These are phyloP conservation scores for Populus deltoides DNA, from an alignment of 345 rosid genomes.

Conservation along the genomic window DNA sequence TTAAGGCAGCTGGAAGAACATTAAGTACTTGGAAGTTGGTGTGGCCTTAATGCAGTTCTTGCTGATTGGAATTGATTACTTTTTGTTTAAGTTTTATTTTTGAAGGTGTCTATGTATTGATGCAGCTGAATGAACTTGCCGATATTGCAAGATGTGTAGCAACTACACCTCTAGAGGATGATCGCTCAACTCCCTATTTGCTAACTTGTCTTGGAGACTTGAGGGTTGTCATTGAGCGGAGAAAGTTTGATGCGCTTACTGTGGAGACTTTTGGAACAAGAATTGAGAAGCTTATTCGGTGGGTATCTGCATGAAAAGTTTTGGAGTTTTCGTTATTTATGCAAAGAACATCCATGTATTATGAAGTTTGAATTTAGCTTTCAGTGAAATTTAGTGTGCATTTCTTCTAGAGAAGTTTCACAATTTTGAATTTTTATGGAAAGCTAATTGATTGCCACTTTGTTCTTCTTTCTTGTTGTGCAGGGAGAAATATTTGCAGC, in stretches of 20 bases:
- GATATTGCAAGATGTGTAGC: constrained; percentile 96
- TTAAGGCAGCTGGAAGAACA: not conserved
- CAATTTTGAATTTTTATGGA: constrained; percentile 2
- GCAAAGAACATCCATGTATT: not conserved
- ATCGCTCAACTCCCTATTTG: constrained; percentile 59
- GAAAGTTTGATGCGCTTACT: constrained; percentile 91
- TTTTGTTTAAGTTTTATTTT: constrained; percentile 7
- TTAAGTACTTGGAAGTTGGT: not conserved
- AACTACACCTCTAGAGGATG: constrained; percentile 74
- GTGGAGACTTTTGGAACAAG: constrained; percentile 95
- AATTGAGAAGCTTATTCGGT: constrained; percentile 91
- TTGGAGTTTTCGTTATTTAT: not conserved
- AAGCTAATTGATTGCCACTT: not conserved
- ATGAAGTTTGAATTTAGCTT: not conserved
- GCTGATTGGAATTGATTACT: not conserved
- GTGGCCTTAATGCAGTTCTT: not conserved
- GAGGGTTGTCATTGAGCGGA: constrained; percentile 74
- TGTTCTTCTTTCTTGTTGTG: constrained; percentile 21
- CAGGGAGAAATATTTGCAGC: constrained; percentile 97
- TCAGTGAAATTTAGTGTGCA: constrained; percentile 2
- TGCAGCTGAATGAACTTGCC: constrained; percentile 95
- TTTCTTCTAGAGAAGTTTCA: not conserved
- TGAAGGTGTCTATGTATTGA: constrained; percentile 1
- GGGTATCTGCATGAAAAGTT: constrained; percentile 25
- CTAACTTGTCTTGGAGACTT: constrained; percentile 81